Conservation (phyloP, 257 asterid species). For the Solanum lycopersicoides region DNA sequence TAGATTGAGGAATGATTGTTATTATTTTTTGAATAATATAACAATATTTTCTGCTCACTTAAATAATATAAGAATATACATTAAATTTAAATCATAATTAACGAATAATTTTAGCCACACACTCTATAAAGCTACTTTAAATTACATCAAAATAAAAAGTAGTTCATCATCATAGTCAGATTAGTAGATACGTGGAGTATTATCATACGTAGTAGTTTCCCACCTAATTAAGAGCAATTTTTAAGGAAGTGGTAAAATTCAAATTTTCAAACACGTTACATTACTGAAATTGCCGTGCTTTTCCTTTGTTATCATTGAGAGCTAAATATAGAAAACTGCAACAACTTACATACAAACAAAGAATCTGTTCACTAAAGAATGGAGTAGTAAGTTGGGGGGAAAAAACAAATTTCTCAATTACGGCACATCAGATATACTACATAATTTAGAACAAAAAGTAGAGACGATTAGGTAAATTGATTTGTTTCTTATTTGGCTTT, state of each 20-base stretch:
- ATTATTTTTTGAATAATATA: too few species aligned
- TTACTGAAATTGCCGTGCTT: not conserved
- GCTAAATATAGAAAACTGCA: not conserved
- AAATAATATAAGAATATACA: too few species aligned
- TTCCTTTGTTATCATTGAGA: not conserved
- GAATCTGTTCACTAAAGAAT: not conserved
- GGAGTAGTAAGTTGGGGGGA: not conserved
- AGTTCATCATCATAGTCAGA: not conserved
- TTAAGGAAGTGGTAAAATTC: not conserved
- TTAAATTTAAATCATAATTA: too few species aligned
- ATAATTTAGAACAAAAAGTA: not conserved
- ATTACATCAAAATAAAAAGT: not conserved
- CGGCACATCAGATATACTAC: not conserved
- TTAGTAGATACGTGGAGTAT: not conserved
- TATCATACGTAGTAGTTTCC: not conserved
- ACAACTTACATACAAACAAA: not conserved
- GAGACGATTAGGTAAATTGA: not conserved
- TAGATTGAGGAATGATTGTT: too few species aligned
- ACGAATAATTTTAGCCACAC: too few species aligned
- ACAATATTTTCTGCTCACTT: too few species aligned
- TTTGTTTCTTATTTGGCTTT: not conserved
- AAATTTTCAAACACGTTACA: not conserved
- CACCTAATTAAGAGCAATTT: not conserved
- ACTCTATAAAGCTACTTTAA: not conserved
- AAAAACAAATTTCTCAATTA: not conserved